Conservation (phyloP, 2,329 filamentous ascomycete genomes). For the Calonectria crousiana region DNA sequence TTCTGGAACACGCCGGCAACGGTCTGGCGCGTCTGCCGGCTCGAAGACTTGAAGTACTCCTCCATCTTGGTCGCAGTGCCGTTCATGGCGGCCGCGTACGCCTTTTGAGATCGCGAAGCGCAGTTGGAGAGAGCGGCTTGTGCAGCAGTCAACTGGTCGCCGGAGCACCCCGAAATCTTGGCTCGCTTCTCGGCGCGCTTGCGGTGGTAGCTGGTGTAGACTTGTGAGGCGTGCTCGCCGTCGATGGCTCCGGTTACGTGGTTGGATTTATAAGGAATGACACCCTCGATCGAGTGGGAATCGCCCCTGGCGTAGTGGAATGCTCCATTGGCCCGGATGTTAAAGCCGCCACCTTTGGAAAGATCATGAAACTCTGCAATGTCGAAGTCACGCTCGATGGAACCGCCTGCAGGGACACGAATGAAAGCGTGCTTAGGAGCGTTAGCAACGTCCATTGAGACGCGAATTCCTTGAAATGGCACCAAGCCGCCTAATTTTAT, state of each 20-base stretch:
- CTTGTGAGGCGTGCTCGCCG: slow-evolving; percentile 61
- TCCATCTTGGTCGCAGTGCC: slow-evolving; percentile 58
- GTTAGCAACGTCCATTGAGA: slow-evolving; percentile 55
- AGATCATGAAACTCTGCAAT: slow-evolving; percentile 63
- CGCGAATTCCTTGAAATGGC: slow-evolving; percentile 62
- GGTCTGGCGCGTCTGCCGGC: neutral
- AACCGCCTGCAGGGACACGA: slow-evolving; percentile 56
- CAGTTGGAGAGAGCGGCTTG: slow-evolving; percentile 61
- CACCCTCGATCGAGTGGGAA: slow-evolving; percentile 60
- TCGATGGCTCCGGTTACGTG: slow-evolving; percentile 67
- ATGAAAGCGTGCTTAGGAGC: slow-evolving; percentile 60
- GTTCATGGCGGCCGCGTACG: slow-evolving; percentile 63
- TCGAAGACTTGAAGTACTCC: slow-evolving; percentile 70
- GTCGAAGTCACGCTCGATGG: slow-evolving; percentile 62
- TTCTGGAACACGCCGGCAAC: slow-evolving; percentile 53
- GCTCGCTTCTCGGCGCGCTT: slow-evolving; percentile 44
- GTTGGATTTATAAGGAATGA: slow-evolving; percentile 67
- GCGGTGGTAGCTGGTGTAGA: slow-evolving; percentile 56
- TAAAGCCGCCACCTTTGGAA: slow-evolving; percentile 60
- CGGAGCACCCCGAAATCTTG: slow-evolving; percentile 64
- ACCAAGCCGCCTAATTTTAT: slow-evolving; percentile 34
- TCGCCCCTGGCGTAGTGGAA: slow-evolving; percentile 63
- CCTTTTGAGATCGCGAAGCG: slow-evolving; percentile 52
- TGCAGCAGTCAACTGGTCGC: slow-evolving; percentile 54
- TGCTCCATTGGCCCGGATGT: slow-evolving; percentile 63